Percentiles rank a stretch among this genome's conserved stretches.
These are phyloP conservation scores for Brasenia schreberi DNA, from an alignment of 164 flowering plant genomes.

Conservation along the genomic window DNA sequence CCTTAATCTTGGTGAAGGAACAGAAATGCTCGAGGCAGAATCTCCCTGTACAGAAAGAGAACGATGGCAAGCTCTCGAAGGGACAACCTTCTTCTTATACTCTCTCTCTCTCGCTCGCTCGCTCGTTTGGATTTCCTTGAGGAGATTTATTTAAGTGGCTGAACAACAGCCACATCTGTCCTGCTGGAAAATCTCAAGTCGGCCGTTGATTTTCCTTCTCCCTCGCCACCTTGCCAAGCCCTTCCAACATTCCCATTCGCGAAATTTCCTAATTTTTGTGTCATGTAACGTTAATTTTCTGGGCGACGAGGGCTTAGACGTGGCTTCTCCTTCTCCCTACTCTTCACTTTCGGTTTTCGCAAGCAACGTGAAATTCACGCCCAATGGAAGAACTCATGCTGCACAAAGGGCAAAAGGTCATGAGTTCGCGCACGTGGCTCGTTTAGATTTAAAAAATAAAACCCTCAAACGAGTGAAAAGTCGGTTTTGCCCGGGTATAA, in stretches of 20 bases:
- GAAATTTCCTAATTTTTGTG: background rate
- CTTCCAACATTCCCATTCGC: background rate
- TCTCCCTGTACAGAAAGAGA: background rate
- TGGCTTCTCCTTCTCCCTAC: background rate
- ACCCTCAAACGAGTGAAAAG: too few relatives aligned
- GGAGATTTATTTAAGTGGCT: background rate
- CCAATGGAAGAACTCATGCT: too few relatives aligned
- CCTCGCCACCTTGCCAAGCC: background rate
- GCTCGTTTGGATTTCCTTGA: background rate
- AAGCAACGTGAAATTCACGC: too few relatives aligned
- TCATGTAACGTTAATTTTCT: background rate
- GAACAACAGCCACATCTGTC: background rate
- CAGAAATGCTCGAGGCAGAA: background rate
- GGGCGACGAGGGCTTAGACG: background rate
- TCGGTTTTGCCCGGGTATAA: too few relatives aligned
- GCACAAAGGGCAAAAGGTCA: too few relatives aligned
- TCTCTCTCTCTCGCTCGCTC: background rate
- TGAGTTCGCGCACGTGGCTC: too few relatives aligned
- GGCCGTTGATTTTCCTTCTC: background rate
- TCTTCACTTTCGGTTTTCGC: background rate
- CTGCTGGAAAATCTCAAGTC: background rate
- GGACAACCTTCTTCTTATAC: background rate
- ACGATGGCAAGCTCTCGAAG: background rate
- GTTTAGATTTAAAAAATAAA: too few relatives aligned
- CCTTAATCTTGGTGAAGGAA: background rate